Evolutionary conservation across 768 basidiomycete genomes (phyloP).

Genomic region (Phanerochaete sordida): DNA sequence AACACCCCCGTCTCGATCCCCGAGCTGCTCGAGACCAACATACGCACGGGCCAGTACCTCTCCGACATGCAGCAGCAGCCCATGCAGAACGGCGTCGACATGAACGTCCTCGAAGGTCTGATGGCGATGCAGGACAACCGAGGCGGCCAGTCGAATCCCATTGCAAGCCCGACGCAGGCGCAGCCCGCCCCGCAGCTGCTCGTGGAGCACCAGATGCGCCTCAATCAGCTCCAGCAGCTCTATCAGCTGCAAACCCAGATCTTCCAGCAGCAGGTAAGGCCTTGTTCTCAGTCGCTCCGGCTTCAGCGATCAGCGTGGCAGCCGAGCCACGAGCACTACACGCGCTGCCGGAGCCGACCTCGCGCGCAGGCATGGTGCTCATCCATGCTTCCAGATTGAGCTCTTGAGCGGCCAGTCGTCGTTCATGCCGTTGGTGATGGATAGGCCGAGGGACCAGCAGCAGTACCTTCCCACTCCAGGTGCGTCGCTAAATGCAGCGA

Average conservation of each 20-base stretch:
- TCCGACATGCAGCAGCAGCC: constrained; percentile 12
- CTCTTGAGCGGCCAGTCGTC: constrained; percentile 33
- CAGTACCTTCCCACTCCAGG: constrained; percentile 63
- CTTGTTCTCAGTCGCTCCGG: background rate
- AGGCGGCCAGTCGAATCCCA: constrained; percentile 10
- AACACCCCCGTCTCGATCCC: constrained; percentile 14
- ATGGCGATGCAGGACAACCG: constrained; percentile 44
- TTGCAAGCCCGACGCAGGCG: constrained; percentile 24
- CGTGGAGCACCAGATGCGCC: constrained; percentile 70
- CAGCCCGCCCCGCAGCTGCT: constrained; percentile 46
- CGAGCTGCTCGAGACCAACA: constrained; percentile 14
- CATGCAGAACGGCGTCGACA: constrained; percentile 29
- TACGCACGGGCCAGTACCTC: background rate
- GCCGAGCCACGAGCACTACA: background rate
- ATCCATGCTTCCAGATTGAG: constrained; percentile 21
- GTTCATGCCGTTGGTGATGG: constrained; percentile 24
- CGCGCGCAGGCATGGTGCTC: background rate
- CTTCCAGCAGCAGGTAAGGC: constrained; percentile 81
- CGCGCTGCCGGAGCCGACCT: background rate
- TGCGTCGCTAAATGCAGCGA: constrained; percentile 29
- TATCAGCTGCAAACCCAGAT: constrained; percentile 82
- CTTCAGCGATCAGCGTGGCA: background rate
- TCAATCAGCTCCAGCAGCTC: constrained; percentile 72
- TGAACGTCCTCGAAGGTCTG: constrained; percentile 49
- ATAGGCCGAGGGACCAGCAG: constrained; percentile 24